These are phyloP conservation scores for Adansonia madagascariensis DNA, from an alignment of 441 rosid species.

Conservation along the genomic window DNA sequence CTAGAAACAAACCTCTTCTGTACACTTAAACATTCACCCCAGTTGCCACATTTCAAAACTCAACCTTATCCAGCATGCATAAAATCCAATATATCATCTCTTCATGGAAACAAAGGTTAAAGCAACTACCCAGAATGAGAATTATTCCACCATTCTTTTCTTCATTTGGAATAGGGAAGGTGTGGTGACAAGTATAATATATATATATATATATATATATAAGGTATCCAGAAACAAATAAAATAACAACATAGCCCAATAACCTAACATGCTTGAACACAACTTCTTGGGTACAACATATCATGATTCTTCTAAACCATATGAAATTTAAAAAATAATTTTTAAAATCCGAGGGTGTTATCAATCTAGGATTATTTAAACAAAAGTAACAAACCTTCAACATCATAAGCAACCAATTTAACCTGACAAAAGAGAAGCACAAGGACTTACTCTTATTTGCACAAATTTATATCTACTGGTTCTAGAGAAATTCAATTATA, in stretches of 20 bases:
- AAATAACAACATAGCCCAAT: neutral
- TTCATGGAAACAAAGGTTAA: neutral
- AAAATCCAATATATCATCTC: conserved; percentile 23
- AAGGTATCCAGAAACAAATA: neutral
- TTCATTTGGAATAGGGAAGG: neutral
- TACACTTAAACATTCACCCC: conserved; percentile 39
- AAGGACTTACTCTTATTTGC: neutral
- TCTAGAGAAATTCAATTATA: neutral
- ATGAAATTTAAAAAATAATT: neutral
- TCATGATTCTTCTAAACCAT: neutral
- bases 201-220: no score
- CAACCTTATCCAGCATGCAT: conserved; percentile 34
- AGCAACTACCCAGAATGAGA: conserved; percentile 1
- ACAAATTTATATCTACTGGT: conserved; percentile 13
- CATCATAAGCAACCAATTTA: neutral
- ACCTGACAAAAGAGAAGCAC: neutral
- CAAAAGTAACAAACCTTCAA: neutral
- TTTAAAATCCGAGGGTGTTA: neutral
- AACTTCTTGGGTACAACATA: conserved; percentile 1
- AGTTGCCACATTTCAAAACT: conserved; percentile 27
- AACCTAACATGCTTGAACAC: conserved; percentile 9
- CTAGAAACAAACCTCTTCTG: conserved; percentile 39
- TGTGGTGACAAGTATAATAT: neutral
- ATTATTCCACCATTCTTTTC: conserved; percentile 1
- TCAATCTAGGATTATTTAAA: neutral